Evolutionary conservation across 495 filamentous ascomycete genomes (phyloP).

Genomic region (Penicillium malachiteum): DNA sequence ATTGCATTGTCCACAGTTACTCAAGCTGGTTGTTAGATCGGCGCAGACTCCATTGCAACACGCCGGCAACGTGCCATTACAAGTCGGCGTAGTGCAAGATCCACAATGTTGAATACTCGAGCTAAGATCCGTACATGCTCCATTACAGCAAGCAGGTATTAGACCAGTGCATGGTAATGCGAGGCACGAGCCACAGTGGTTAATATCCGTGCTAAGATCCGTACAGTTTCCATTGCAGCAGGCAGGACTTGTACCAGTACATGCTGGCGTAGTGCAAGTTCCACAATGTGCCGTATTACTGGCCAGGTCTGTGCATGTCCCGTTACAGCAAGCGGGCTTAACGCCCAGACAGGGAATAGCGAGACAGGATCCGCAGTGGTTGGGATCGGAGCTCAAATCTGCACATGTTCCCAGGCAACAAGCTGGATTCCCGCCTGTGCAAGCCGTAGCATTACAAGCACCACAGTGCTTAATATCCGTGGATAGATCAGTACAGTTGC

Average conservation of each 20-base stretch:
- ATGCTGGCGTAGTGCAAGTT: neutral
- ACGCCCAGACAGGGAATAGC: constrained; percentile 8
- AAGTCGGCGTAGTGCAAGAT: constrained; percentile 8
- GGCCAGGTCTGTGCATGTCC: constrained; percentile 12
- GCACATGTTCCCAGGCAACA: constrained; percentile 18
- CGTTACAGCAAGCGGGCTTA: constrained; percentile 15
- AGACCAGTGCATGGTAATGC: constrained; percentile 9
- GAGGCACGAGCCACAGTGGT: constrained; percentile 16
- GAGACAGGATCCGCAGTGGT: constrained; percentile 14
- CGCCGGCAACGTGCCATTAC: constrained; percentile 9
- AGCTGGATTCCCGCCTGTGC: constrained; percentile 6
- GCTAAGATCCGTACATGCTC: constrained; percentile 11
- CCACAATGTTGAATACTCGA: constrained; percentile 12
- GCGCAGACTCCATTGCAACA: constrained; percentile 16
- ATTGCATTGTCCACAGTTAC: constrained; percentile 20
- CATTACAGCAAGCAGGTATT: constrained; percentile 17
- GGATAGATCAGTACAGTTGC: constrained; percentile 10
- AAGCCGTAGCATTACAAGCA: constrained; percentile 6
- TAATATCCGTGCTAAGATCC: constrained; percentile 9
- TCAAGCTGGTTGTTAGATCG: constrained; percentile 7
- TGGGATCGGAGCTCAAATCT: constrained; percentile 5
- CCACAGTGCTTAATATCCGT: constrained; percentile 4
- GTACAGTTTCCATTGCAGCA: constrained; percentile 19
- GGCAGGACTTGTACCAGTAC: constrained; percentile 12
- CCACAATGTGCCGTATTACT: constrained; percentile 10